Evolutionary conservation across 2,329 filamentous ascomycete species (phyloP).

Genomic region (Claviceps pazoutovae): DNA sequence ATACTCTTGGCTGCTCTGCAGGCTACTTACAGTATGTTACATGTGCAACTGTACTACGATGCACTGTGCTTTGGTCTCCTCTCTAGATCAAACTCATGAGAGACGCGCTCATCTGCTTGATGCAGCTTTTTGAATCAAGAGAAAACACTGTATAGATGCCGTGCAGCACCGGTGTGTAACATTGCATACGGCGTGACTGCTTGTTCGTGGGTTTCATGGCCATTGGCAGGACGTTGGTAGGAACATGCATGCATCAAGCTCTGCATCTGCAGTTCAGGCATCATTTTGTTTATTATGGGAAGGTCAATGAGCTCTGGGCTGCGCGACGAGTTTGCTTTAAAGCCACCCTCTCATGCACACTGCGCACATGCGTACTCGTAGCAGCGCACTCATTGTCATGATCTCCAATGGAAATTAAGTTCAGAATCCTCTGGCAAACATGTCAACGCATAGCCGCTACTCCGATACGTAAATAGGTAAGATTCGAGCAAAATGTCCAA

Average conservation of each 20-base stretch:
- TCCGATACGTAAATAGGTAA: no score
- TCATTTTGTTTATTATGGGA: no score
- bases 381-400: no score
- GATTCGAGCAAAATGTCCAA: no score
- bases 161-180: slow-evolving; percentile 7
- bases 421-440: no score
- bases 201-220: not conserved
- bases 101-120: not conserved
- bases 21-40: not conserved
- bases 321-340: no score
- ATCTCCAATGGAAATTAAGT: no score
- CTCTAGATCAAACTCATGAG: not conserved
- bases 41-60: not conserved
- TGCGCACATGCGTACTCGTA: no score
- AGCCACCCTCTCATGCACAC: no score
- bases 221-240: not conserved
- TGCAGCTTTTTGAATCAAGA: not conserved
- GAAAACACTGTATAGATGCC: not conserved
- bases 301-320: no score
- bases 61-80: not conserved
- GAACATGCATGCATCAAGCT: not conserved
- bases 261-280: not conserved
- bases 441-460: no score
- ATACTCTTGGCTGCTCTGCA: not conserved
- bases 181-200: not conserved